Conservation (phyloP, 1,284 basidiomycete species). For the Neotropicomus parvogracilis region DNA sequence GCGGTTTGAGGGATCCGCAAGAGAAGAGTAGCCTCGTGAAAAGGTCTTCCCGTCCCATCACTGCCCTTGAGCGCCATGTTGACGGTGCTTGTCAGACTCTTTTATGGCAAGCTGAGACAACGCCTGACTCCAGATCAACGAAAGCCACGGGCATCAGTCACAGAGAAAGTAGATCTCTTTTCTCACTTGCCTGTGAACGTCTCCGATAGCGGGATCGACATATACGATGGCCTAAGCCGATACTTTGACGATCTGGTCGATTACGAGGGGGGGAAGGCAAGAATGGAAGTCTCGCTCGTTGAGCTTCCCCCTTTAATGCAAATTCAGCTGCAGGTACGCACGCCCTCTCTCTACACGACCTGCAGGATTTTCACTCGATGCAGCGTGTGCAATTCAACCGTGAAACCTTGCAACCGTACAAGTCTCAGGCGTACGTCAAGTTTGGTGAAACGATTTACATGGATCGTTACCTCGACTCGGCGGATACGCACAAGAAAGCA, state of each 20-base stretch:
- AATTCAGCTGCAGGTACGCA: conserved; percentile 85
- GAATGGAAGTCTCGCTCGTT: conserved; percentile 85
- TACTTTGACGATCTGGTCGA: conserved; percentile 93
- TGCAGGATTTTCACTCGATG: not conserved
- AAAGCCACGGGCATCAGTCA: conserved; percentile 55
- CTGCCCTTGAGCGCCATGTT: not conserved
- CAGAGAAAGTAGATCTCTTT: conserved; percentile 89
- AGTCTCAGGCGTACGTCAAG: conserved; percentile 93
- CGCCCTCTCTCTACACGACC: not conserved
- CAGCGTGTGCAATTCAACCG: conserved; percentile 97
- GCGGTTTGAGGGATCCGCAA: conserved; percentile 53
- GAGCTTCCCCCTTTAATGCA: conserved; percentile 89
- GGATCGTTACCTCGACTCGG: conserved; percentile 87
- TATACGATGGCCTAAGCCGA: conserved; percentile 91
- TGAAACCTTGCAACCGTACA: conserved; percentile 83
- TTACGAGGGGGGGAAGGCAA: conserved; percentile 80
- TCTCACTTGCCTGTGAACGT: conserved; percentile 95
- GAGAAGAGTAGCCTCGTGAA: conserved; percentile 75
- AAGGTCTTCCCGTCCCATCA: conserved; percentile 42
- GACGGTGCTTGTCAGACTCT: conserved; percentile 52
- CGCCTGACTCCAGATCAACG: conserved; percentile 53
- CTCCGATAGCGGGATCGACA: conserved; percentile 77
- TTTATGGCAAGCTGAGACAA: conserved; percentile 85
- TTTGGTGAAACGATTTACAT: conserved; percentile 85
- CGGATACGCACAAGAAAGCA: conserved; percentile 66